Percentiles rank a stretch among this genome's conserved stretches.
These are phyloP conservation scores for Coniosporium apollinis DNA, from an alignment of 495 filamentous ascomycete species.

Conservation along the genomic window DNA sequence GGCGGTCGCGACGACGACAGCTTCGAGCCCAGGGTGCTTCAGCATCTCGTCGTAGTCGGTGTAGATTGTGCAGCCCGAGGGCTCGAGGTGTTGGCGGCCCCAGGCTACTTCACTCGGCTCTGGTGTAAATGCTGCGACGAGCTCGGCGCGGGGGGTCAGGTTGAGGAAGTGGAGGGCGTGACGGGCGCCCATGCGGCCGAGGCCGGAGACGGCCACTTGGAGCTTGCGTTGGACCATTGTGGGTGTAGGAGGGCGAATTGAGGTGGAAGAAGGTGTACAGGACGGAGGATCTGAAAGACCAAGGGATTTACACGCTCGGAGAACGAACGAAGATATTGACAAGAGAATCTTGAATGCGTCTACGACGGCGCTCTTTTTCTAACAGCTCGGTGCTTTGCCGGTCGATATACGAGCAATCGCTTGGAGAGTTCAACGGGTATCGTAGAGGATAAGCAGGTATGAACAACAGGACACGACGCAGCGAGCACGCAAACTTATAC, in stretches of 20 bases:
- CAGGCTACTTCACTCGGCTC: slow-evolving; percentile 18
- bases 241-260: neutral
- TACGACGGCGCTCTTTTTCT: too few relatives aligned
- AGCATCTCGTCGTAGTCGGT: slow-evolving; percentile 26
- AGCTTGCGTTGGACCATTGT: slow-evolving; percentile 14
- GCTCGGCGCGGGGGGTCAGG: slow-evolving; percentile 20
- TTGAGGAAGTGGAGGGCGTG: slow-evolving; percentile 25
- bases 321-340: too few relatives aligned
- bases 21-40: slow-evolving; percentile 21
- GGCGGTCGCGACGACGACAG: slow-evolving; percentile 23
- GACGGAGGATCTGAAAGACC: neutral
- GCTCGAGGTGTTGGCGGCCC: slow-evolving; percentile 20
- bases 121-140: slow-evolving; percentile 24
- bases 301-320: too few relatives aligned
- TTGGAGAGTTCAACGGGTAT: too few relatives aligned
- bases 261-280: neutral
- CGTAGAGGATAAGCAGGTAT: too few relatives aligned
- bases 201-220: slow-evolving; percentile 23
- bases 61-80: slow-evolving; percentile 21
- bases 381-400: too few relatives aligned
- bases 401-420: too few relatives aligned
- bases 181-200: slow-evolving; percentile 28
- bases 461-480: too few relatives aligned
- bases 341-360: too few relatives aligned
- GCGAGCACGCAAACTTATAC: too few relatives aligned